Base-by-base conservation (phyloP, 2,329 filamentous ascomycete species). In the Geosmithia flava region DNA sequence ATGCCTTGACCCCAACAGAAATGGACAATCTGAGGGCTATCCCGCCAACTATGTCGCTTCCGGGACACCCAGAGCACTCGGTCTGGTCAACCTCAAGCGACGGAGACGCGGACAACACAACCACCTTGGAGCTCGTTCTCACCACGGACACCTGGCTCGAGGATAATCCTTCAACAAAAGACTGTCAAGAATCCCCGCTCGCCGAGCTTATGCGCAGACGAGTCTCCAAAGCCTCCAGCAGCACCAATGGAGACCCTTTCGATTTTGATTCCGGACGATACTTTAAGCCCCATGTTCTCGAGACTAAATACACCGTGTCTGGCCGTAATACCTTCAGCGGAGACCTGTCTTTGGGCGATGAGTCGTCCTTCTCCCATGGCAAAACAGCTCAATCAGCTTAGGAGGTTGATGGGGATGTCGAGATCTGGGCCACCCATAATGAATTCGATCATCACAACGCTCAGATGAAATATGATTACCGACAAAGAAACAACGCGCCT, bases 221-320 rank as follows among this genome's bases (percentile, higher is more conserved):
- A 52, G 42, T 55, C 47, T 53, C 62, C n/a, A 54, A 58, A 50
- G 41, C 64, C 48, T 66, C 64, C 2, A 61, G 58, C 51, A 62
- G 62, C 20, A 57, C 58, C 3, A 63, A 62, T 23, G 64, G 60
- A 1, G 69, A 74, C 41, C 70, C 67, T 0, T 75, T 75, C 57
- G 61, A 62, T 45, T 75, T 72, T 50, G 71, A 74, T 53, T 60
- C 57, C 33, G 60, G 61, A 8, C 7, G 11, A 11, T 30, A 30
- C 11, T 6, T 30, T 30, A 7, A 6, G 29, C 29, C 7, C 11
- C 6, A 30, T 30, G 29, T 6, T 6, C 11, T 11, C 29, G 11
- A 30, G 29, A 30, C 29, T 6, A 30, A 30, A 30, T 30, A n/a
- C n/a, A n/a, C n/a, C n/a, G n/a, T n/a, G n/a, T n/a, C n/a, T n/a